phyloP scores from a whole-genome alignment of 2,329 filamentous ascomycete genomes.

The Neofusicoccum umdonicola region DNA sequence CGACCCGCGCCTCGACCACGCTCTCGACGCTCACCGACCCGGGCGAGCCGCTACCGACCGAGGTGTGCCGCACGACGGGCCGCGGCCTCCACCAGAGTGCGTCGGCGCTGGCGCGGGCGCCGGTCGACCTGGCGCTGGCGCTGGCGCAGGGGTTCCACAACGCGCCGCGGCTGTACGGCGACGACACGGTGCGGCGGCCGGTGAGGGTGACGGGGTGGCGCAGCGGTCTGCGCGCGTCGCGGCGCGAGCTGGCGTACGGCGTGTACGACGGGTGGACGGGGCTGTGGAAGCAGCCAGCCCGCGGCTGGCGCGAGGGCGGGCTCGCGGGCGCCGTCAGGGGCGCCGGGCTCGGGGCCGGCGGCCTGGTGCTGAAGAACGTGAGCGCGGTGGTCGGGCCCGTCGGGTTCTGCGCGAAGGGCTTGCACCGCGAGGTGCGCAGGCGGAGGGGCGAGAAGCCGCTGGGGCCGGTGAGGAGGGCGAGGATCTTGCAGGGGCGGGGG shows the following conservation, averaged over 20 bases:
- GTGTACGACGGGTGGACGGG: slow-evolving; percentile 66
- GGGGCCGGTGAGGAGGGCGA: not conserved
- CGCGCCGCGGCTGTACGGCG: slow-evolving; percentile 67
- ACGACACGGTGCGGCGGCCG: slow-evolving; percentile 65
- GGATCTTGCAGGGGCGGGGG: slow-evolving; percentile 20
- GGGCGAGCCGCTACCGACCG: slow-evolving; percentile 32
- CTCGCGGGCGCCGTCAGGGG: slow-evolving; percentile 53
- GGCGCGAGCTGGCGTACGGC: slow-evolving; percentile 61
- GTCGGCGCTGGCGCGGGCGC: slow-evolving; percentile 54
- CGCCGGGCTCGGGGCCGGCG: slow-evolving; percentile 61
- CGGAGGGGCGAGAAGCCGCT: not conserved
- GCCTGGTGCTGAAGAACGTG: slow-evolving; percentile 64
- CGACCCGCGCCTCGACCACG: slow-evolving; percentile 24
- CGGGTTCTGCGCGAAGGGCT: slow-evolving; percentile 63
- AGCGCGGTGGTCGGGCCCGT: slow-evolving; percentile 60
- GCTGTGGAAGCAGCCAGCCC: slow-evolving; percentile 58
- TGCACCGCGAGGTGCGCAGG: slow-evolving; percentile 53
- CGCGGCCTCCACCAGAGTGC: slow-evolving; percentile 53
- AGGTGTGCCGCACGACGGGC: slow-evolving; percentile 49
- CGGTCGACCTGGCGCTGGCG: slow-evolving; percentile 60
- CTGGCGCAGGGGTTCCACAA: slow-evolving; percentile 70
- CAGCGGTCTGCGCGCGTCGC: slow-evolving; percentile 60
- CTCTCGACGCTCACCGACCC: slow-evolving; percentile 28
- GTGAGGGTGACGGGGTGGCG: slow-evolving; percentile 63
- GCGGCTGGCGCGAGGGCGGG: slow-evolving; percentile 57